Evolutionary conservation across 352 stramenopile genomes (phyloP).

Genomic region (Phytophthora foliorum): DNA sequence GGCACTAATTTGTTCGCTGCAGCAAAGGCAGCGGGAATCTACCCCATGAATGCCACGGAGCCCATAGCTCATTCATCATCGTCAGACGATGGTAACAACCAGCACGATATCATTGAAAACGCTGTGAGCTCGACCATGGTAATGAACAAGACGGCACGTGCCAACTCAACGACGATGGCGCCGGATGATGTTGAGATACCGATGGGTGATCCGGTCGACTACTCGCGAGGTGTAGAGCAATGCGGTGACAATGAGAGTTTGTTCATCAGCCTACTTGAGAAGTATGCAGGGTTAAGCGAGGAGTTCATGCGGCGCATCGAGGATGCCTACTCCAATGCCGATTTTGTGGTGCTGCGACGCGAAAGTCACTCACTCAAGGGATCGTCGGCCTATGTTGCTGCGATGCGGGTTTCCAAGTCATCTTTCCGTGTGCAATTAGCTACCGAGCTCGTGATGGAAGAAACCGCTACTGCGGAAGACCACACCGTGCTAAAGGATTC

Average conservation of each 20-base stretch:
- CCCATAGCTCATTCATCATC: slow-evolving; percentile 25
- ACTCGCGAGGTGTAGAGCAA: slow-evolving; percentile 81
- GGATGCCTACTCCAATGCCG: slow-evolving; percentile 52
- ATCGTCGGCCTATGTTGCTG: slow-evolving; percentile 87
- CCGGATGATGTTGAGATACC: slow-evolving; percentile 82
- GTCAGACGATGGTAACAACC: slow-evolving; percentile 30
- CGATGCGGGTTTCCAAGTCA: slow-evolving; percentile 85
- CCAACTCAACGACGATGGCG: slow-evolving; percentile 54
- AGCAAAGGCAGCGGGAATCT: slow-evolving; percentile 47
- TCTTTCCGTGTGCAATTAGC: slow-evolving; percentile 84
- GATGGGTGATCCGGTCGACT: slow-evolving; percentile 83
- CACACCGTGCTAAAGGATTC: slow-evolving; percentile 50
- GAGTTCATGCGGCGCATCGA: slow-evolving; percentile 86
- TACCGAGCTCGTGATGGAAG: slow-evolving; percentile 82
- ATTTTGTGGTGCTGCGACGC: slow-evolving; percentile 75
- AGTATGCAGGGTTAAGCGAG: slow-evolving; percentile 77
- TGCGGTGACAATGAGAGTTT: slow-evolving; percentile 84
- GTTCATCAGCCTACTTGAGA: slow-evolving; percentile 87
- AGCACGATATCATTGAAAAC: slow-evolving; percentile 34
- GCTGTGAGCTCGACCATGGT: slow-evolving; percentile 36
- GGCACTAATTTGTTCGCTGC: slow-evolving; percentile 49
- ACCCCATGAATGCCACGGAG: slow-evolving; percentile 36
- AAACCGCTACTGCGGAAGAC: slow-evolving; percentile 44
- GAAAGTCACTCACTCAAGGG: slow-evolving; percentile 91
- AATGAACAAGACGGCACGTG: slow-evolving; percentile 46